phyloP scores from a whole-genome alignment of 768 basidiomycete species.

The Kwoniella mangroviensis region DNA sequence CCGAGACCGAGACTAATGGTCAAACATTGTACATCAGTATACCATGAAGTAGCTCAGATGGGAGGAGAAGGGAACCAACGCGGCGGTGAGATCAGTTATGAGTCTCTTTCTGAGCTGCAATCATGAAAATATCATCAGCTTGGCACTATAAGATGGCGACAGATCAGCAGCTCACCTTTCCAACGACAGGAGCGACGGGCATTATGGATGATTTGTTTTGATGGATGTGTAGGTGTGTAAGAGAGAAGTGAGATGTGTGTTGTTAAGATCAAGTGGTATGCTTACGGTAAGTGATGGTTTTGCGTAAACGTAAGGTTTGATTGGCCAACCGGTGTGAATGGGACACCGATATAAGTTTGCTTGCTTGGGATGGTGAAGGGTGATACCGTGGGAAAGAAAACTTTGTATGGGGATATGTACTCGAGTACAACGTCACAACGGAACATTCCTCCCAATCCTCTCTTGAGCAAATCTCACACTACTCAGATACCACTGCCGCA shows the following conservation, averaged over 20 bases:
- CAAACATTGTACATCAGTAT: not conserved
- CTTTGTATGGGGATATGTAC: not conserved
- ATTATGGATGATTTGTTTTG: constrained; percentile 14
- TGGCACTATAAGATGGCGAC: not conserved
- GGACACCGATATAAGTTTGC: not conserved
- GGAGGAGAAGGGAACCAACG: constrained; percentile 13
- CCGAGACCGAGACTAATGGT: constrained; percentile 27
- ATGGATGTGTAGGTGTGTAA: not conserved
- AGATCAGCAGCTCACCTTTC: constrained; percentile 24
- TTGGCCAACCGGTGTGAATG: constrained; percentile 5
- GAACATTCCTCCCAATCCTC: not conserved
- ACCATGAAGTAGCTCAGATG: not conserved
- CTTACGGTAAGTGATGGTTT: constrained; percentile 2
- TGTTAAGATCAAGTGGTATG: not conserved
- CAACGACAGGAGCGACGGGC: constrained; percentile 34
- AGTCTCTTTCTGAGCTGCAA: constrained; percentile 33
- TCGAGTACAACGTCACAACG: not conserved
- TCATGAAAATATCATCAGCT: not conserved
- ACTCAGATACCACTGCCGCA: not conserved
- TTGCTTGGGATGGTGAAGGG: not conserved
- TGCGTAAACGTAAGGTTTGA: constrained; percentile 25
- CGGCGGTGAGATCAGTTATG: constrained; percentile 29
- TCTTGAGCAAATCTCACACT: not conserved
- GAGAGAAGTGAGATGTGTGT: constrained; percentile 1
- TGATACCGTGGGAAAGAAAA: constrained; percentile 18